These are phyloP conservation scores for Nemania sp. DNA, from an alignment of 2,329 filamentous ascomycete genomes.

Conservation along the genomic window DNA sequence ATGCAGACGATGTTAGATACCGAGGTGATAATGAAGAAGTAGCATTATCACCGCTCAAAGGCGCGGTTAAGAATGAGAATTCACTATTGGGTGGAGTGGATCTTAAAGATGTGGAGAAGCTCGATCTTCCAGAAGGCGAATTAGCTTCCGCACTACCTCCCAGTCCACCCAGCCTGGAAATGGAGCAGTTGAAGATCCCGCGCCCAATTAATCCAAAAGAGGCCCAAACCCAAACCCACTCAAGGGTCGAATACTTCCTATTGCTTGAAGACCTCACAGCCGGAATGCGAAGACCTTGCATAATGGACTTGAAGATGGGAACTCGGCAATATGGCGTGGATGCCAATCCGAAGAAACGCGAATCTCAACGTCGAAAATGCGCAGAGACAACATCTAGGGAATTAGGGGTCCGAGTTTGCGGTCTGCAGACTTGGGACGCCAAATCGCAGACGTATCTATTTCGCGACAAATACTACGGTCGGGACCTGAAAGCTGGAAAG, in stretches of 20 bases:
- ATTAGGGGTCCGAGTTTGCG: conserved; percentile 92
- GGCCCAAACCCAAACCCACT: conserved; percentile 71
- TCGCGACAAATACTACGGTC: conserved; percentile 97
- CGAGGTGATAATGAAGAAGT: conserved; percentile 74
- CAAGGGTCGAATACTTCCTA: conserved; percentile 90
- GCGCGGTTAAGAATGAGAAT: conserved; percentile 29
- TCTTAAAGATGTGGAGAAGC: conserved; percentile 2
- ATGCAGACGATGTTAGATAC: conserved; percentile 86
- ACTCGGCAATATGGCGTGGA: conserved; percentile 97
- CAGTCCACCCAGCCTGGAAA: conserved; percentile 54
- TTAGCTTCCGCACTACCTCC: conserved; percentile 51
- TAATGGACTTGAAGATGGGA: conserved; percentile 98
- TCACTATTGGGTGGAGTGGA: neutral
- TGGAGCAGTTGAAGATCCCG: conserved; percentile 60
- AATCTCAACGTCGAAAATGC: conserved; percentile 93
- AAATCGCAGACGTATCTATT: conserved; percentile 89
- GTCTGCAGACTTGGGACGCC: conserved; percentile 95
- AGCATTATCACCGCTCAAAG: conserved; percentile 40
- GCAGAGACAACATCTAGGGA: conserved; percentile 90
- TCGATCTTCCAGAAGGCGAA: conserved; percentile 51
- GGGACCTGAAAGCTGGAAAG: conserved; percentile 84
- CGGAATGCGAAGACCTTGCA: conserved; percentile 95
- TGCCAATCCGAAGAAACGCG: conserved; percentile 89
- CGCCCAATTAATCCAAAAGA: conserved; percentile 82
- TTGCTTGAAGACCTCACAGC: conserved; percentile 94